Base-by-base conservation (phyloP, 2,329 filamentous ascomycete species). In the Aspergillus oerlinghausenensis region DNA sequence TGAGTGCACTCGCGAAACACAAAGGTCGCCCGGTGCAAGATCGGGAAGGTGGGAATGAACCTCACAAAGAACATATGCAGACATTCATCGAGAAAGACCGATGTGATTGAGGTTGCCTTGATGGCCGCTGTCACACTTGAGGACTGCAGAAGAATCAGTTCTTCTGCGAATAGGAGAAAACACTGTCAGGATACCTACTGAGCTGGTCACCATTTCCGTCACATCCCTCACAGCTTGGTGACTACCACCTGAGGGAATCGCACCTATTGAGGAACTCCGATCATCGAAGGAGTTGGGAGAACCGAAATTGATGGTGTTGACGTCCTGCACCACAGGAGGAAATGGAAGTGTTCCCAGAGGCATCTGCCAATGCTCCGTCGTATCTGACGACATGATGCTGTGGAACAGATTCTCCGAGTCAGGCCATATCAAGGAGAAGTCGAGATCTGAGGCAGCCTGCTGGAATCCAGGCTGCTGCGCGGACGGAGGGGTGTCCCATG, bases 11-110 rank as follows among this genome's bases (percentile, higher is more conserved):
- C 75, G 47, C 73, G 68, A 53, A 78, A 78, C 1, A 77, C 69
- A 26, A 79, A 79, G 0, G 76, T 79, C 32, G 75, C 70, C 56
- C 73, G 67, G 63, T 79, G 75, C 17, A 79, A 61, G n/a, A 79
- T 67, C 4, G 76, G 76, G 54, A 79, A 79, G 1, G 75, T 78
- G 3, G 76, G 76, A 26, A 78, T 77, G 56, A 79, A 78, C 17
- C 75, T 70, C 14, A 70, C 70, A 54, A 79, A 79, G 63, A 79
- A 79, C 75, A 79, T 77, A 56, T 79, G 77, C 17, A 79, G 62
- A 59, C 76, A 78, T 59, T 76, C 74, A 53, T 79, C 76, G 7
- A 79, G 65, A 40, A 79, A 79, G 21, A 77, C 73, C 0, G 77
- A 79, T 21, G 73, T 78, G 19, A 78, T 71, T 2, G 73, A 76